Conservation (phyloP, 345 rosid genomes). For the Hibiscus trionum region DNA sequence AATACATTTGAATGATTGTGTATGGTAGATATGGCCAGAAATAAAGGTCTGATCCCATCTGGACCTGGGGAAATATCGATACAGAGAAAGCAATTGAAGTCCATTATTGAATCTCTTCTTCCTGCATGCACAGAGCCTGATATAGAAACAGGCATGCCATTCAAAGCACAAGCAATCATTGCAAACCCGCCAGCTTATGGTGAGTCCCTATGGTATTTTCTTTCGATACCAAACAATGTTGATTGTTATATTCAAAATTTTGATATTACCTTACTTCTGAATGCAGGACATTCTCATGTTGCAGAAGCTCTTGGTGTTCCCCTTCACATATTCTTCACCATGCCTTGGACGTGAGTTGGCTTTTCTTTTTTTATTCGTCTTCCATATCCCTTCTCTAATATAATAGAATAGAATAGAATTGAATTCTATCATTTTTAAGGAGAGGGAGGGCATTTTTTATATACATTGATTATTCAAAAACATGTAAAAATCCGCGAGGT, state of each 20-base stretch:
- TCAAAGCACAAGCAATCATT: slow-evolving; percentile 93
- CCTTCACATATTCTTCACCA: slow-evolving; percentile 96
- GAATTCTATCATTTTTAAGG: neutral
- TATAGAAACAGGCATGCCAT: slow-evolving; percentile 56
- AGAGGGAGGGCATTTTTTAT: neutral
- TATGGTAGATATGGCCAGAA: slow-evolving; percentile 80
- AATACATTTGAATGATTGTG: slow-evolving; percentile 8
- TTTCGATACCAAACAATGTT: slow-evolving; percentile 1
- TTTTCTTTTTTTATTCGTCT: neutral
- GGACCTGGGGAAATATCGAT: slow-evolving; percentile 87
- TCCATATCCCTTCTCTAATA: neutral
- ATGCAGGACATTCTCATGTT: slow-evolving; percentile 90
- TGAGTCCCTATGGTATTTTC: slow-evolving; percentile 23
- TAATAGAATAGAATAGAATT: neutral
- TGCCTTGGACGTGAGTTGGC: slow-evolving; percentile 95
- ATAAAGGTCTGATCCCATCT: slow-evolving; percentile 95
- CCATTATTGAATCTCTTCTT: slow-evolving; percentile 92
- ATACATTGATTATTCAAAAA: neutral
- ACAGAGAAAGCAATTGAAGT: slow-evolving; percentile 87
- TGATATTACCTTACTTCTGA: slow-evolving; percentile 4
- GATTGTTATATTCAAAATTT: neutral
- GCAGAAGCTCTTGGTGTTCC: slow-evolving; percentile 98
- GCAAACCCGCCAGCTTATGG: slow-evolving; percentile 99
- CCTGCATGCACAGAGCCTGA: slow-evolving; percentile 92
- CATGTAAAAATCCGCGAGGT: slow-evolving; percentile 8